These are phyloP conservation scores for Insectozyma bohioensis DNA, from an alignment of 1,139 yeast genomes.

Conservation along the genomic window DNA sequence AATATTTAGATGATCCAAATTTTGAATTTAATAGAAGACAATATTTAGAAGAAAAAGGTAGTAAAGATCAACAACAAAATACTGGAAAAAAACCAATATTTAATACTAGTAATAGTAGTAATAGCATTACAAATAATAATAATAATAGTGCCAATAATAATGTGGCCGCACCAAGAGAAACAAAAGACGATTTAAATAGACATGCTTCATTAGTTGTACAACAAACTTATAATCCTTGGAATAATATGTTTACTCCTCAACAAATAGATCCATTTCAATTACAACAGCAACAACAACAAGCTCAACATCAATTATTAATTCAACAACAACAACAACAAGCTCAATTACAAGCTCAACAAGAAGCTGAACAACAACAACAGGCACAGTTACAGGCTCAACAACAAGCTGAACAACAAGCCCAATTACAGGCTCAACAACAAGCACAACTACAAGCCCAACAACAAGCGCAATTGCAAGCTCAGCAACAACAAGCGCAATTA, in stretches of 20 bases:
- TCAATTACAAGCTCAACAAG: conserved; percentile 10
- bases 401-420: conserved; percentile 15
- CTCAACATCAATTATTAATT: conserved; percentile 11
- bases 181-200: conserved; percentile 18
- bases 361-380: conserved; percentile 15
- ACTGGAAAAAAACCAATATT: conserved; percentile 11
- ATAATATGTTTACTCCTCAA: conserved; percentile 15
- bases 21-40: conserved; percentile 79
- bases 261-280: conserved; percentile 10
- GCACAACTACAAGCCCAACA: conserved; percentile 10
- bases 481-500: conserved; percentile 14
- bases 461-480: conserved; percentile 12
- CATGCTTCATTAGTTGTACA: conserved; percentile 37
- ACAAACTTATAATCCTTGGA: conserved; percentile 49
- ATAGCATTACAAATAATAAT: conserved; percentile 11
- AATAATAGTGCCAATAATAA: conserved; percentile 7
- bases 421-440: conserved; percentile 12
- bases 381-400: conserved; percentile 11
- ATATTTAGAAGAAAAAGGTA: conserved; percentile 59
- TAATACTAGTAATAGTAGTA: background rate
- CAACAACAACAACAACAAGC: conserved; percentile 11
- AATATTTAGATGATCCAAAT: conserved; percentile 83
- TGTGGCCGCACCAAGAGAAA: conserved; percentile 13
- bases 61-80: conserved; percentile 19
- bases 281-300: conserved; percentile 13